A percentile compares a stretch with the other conserved stretches of the same genome.
phyloP scores from a whole-genome alignment of 257 asterid species.

The Nyctanthes arbortristis region DNA sequence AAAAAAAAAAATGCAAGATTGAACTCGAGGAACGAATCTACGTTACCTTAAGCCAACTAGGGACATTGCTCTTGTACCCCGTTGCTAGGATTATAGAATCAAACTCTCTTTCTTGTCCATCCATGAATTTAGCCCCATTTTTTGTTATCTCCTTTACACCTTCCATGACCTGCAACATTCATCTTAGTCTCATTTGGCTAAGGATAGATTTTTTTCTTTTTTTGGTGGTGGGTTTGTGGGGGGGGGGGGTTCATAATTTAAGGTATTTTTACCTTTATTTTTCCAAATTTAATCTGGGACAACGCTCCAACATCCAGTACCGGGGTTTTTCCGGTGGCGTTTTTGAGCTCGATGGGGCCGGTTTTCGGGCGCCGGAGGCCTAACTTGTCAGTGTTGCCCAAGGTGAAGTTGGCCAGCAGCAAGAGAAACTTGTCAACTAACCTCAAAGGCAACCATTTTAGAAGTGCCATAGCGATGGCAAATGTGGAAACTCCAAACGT shows the following conservation, averaged over 20 bases:
- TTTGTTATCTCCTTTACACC: constrained; percentile 73
- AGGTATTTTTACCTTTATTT: constrained; percentile 54
- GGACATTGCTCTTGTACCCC: constrained; percentile 94
- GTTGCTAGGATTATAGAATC: constrained; percentile 87
- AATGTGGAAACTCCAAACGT: constrained; percentile 81
- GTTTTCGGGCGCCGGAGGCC: constrained; percentile 87
- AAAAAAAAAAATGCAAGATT: too few species aligned
- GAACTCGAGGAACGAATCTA: too few species aligned
- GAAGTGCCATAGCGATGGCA: constrained; percentile 58
- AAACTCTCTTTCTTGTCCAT: constrained; percentile 76
- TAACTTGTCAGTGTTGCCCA: constrained; percentile 60
- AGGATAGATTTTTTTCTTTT: too few species aligned
- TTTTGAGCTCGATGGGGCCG: constrained; percentile 85
- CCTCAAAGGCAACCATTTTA: constrained; percentile 74
- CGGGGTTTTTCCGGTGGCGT: constrained; percentile 88
- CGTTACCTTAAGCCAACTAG: constrained; percentile 89
- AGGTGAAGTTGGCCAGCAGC: constrained; percentile 45
- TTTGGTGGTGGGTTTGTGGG: too few species aligned
- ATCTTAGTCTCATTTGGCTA: too few species aligned
- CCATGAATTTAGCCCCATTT: constrained; percentile 72
- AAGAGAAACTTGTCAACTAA: constrained; percentile 72
- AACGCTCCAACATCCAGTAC: constrained; percentile 94
- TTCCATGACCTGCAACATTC: constrained; percentile 58
- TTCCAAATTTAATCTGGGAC: constrained; percentile 60
- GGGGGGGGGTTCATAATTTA: neutral